phyloP scores from a whole-genome alignment of 1,139 yeast species.

The Pichia sp. region DNA sequence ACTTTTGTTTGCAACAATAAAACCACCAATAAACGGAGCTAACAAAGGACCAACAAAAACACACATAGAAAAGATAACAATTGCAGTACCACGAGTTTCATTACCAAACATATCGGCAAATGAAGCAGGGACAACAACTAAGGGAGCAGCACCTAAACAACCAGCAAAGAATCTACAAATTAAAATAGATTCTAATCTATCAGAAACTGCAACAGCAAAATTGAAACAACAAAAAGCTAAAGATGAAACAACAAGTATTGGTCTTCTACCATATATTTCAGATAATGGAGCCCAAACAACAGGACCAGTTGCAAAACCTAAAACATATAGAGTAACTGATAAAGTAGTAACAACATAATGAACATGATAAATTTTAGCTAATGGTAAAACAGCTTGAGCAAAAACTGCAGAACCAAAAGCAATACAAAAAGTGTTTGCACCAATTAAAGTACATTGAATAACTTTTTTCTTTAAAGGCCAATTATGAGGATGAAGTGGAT shows the following conservation, averaged over 20 bases:
- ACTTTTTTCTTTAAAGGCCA: slow-evolving; percentile 44
- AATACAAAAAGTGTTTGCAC: slow-evolving; percentile 39
- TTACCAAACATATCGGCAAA: slow-evolving; percentile 71
- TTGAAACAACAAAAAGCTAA: slow-evolving; percentile 55
- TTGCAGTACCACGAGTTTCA: slow-evolving; percentile 58
- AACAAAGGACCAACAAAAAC: slow-evolving; percentile 72
- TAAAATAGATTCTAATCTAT: slow-evolving; percentile 66
- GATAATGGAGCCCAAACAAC: slow-evolving; percentile 76
- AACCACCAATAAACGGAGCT: slow-evolving; percentile 71
- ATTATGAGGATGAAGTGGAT: slow-evolving; percentile 58
- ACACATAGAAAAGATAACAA: slow-evolving; percentile 57
- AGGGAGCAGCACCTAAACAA: slow-evolving; percentile 69
- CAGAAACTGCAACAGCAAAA: slow-evolving; percentile 68
- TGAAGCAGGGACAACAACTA: slow-evolving; percentile 79
- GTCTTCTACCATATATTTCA: slow-evolving; percentile 66
- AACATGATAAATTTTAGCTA: slow-evolving; percentile 43
- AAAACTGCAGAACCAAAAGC: slow-evolving; percentile 63
- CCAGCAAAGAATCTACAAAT: slow-evolving; percentile 74
- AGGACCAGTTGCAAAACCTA: slow-evolving; percentile 83
- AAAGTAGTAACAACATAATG: slow-evolving; percentile 53
- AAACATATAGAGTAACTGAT: slow-evolving; percentile 65
- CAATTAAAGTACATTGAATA: slow-evolving; percentile 37
- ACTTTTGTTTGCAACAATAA: slow-evolving; percentile 42
- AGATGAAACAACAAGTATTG: slow-evolving; percentile 47
- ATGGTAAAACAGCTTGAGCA: slow-evolving; percentile 42